Evolutionary conservation across 257 asterid species (phyloP), one percentile per base, ranked within the genome.

Genomic region (Coffea eugenioides): DNA sequence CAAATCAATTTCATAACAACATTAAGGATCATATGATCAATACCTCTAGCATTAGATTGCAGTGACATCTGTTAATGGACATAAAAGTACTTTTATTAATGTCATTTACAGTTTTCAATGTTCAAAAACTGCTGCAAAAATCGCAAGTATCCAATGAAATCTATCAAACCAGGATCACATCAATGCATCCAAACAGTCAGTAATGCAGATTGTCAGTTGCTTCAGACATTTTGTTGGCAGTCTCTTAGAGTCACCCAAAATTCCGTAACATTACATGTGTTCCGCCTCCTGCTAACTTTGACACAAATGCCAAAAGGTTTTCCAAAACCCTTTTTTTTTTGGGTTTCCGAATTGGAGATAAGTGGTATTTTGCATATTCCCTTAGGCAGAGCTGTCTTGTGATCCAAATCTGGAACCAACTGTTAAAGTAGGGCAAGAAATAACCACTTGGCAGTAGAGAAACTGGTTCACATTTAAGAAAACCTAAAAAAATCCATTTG

Each of bases 1-100:
- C 80, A 83, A 66, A 59, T 48, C 59, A 51, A 56, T 46, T 56
- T 5, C 25, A 34, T 7, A 77, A 76, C 20, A 21, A 67, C 23
- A 45, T 9, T 45, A 21, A 76, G 52, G 39, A 75, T 34, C 25
- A 49, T 48, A 16, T 8, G 14, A 48, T 76, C 36, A 82, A 57
- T 49, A 69, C 21, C 14, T 46, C 52, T 36, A 36, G 21, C 5
- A 71, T 72, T 73, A 48, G 21, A 27, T 52, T 43, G 45, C 73
- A 57, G 34, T 16, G n/a, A 52, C 69, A 69, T 64, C 71, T 64
- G 43, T 36, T n/a, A 64, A 34, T 65, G 56, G 34, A 27, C 56
- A 48, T 62, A 66, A n/a, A 75, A 57, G 45, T 74, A 31, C 75
- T 8, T 70, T 70, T 57, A 39, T 20, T 25, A 27, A 71, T 23